phyloP scores from a whole-genome alignment of 2,329 filamentous ascomycete species.

The Botrytis galanthina region DNA sequence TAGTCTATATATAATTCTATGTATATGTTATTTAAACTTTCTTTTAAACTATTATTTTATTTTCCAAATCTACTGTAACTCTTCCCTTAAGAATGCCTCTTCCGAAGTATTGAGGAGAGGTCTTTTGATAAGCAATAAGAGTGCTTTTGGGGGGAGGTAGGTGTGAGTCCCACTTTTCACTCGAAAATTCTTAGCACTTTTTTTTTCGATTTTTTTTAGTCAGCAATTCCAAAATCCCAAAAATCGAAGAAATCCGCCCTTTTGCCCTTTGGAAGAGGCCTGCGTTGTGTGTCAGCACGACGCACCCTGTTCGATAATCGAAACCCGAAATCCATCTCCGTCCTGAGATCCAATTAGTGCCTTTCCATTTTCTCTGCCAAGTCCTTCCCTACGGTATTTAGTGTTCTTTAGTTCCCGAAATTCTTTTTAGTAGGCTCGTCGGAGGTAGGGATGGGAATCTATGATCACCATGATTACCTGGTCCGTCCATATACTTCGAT shows the following conservation, averaged over 20 bases:
- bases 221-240: too few species aligned
- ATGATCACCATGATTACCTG: not conserved
- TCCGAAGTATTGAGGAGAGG: too few species aligned
- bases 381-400: not conserved
- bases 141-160: too few species aligned
- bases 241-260: too few species aligned
- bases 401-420: not conserved
- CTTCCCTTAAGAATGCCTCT: not conserved
- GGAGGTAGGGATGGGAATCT: not conserved
- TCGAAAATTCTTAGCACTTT: too few species aligned
- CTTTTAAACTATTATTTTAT: not conserved
- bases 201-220: too few species aligned
- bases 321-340: not conserved
- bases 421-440: not conserved
- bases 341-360: not conserved
- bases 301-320: not conserved
- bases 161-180: too few species aligned
- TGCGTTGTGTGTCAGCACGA: too few species aligned
- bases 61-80: not conserved
- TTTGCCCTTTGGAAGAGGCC: too few species aligned
- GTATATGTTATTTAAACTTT: too few species aligned
- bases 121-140: too few species aligned
- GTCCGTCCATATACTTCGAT: not conserved
- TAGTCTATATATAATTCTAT: too few species aligned
- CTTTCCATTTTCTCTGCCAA: not conserved